phyloP scores from a whole-genome alignment of 192 early-diverging fungal genomes.

The Glomus cerebriforme region DNA sequence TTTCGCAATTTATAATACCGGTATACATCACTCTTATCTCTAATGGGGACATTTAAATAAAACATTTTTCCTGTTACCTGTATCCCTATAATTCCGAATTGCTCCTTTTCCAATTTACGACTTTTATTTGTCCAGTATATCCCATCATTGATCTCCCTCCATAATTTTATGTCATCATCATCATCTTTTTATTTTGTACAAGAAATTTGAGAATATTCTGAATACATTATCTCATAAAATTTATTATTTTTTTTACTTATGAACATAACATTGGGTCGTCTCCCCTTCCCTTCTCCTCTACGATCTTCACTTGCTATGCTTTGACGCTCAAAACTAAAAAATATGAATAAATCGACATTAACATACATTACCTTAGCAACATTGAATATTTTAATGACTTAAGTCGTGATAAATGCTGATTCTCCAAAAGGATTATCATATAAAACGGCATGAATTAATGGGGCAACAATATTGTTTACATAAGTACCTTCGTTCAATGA shows the following conservation, averaged over 20 bases:
- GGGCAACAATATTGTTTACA: slow-evolving; percentile 4
- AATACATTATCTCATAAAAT: slow-evolving; percentile 20
- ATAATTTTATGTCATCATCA: no score
- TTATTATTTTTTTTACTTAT: background rate
- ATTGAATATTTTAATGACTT: background rate
- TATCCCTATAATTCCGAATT: no score
- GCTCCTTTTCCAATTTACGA: no score
- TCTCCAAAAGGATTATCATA: slow-evolving; percentile 21
- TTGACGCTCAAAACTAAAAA: slow-evolving; percentile 5
- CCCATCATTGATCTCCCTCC: no score
- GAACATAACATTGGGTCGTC: slow-evolving; percentile 16
- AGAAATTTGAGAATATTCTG: background rate
- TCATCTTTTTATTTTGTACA: slow-evolving; percentile 1
- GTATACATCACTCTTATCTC: background rate
- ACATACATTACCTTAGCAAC: background rate
- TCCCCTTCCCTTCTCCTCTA: background rate
- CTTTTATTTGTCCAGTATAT: no score
- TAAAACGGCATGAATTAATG: slow-evolving; percentile 1
- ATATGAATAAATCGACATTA: no score
- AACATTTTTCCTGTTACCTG: no score
- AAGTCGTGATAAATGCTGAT: slow-evolving; percentile 19
- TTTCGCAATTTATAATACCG: slow-evolving; percentile 7
- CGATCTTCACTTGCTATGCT: slow-evolving; percentile 7
- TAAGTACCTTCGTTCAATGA: slow-evolving; percentile 10
- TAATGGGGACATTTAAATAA: slow-evolving; percentile 13